These are phyloP conservation scores for Lepidopterella palustris DNA, from an alignment of 495 filamentous ascomycete genomes.

Conservation along the genomic window DNA sequence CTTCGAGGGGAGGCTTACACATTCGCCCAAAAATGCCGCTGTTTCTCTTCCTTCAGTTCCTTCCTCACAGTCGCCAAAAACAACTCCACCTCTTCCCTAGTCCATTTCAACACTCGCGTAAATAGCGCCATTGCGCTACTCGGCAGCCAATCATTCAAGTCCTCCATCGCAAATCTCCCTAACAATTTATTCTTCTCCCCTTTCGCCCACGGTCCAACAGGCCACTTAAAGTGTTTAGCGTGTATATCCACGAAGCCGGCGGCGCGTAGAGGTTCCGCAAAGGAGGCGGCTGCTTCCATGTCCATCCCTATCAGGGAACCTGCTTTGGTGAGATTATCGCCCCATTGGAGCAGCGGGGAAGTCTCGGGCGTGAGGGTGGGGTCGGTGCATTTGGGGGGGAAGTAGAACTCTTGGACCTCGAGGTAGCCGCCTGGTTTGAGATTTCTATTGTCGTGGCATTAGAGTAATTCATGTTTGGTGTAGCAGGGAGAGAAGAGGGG, in stretches of 20 bases:
- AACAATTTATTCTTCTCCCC: slow-evolving; percentile 20
- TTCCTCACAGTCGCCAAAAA: slow-evolving; percentile 28
- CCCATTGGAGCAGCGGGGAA: slow-evolving; percentile 3
- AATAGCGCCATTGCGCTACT: slow-evolving; percentile 22
- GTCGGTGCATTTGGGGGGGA: slow-evolving; percentile 12
- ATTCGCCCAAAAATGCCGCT: slow-evolving; percentile 19
- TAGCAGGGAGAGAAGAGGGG: neutral
- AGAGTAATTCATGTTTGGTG: neutral
- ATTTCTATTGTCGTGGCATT: slow-evolving; percentile 5
- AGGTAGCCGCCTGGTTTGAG: slow-evolving; percentile 24
- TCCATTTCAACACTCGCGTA: slow-evolving; percentile 34
- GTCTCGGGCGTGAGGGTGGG: neutral
- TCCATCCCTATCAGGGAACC: neutral
- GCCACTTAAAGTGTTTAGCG: slow-evolving; percentile 21
- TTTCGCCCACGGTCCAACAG: slow-evolving; percentile 24
- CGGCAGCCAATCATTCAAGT: slow-evolving; percentile 20
- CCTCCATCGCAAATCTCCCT: slow-evolving; percentile 11
- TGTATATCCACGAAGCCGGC: slow-evolving; percentile 16
- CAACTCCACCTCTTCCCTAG: slow-evolving; percentile 30
- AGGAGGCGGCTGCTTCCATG: neutral
- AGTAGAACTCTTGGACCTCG: slow-evolving; percentile 21
- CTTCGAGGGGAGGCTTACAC: too few relatives aligned
- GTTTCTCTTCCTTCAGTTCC: slow-evolving; percentile 29
- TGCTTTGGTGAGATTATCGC: neutral
- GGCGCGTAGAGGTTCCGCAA: slow-evolving; percentile 1